Evolutionary conservation across 768 basidiomycete species (phyloP), one percentile per base, ranked within the genome.

Genomic region (Podaxis rugospora): DNA sequence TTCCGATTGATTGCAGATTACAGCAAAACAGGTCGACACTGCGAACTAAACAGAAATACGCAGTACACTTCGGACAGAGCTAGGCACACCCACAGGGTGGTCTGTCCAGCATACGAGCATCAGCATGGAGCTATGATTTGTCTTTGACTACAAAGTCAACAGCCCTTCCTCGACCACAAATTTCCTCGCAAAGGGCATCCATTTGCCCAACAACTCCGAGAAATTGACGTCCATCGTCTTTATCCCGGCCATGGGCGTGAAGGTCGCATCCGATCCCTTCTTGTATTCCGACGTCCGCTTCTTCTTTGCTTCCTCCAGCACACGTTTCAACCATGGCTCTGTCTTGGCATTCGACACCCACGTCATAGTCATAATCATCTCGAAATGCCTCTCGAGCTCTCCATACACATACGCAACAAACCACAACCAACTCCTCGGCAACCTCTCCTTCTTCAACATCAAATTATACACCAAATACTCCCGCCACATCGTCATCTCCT

Each of bases 401-500:
- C 52, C 59, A 49, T 61, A 61, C 32, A 54, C 44, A 49, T 61
- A 55, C 42, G 59, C 59, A 4, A 61, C 59, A 21, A 54, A 61
- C 59, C 59, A 61, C 16, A 61, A 23, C 59, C 59, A 61, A 32
- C 59, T 61, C 59, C 52, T 61, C 53, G 59, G 42, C 42, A 61
- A 16, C 25, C 59, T 53, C 23, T 61, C 59, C 59, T 55, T 61
- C 47, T 49, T 61, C 46, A 61, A 16, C 59, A 61, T 61, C 10
- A 61, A 28, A 39, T 54, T 46, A 27, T 61, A 61, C 10, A 61
- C 51, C 27, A 55, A n/a, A 46, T 61, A 54, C 36, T 61, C 59
- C 5, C 59, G 50, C 59, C 59, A 61, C 47, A 10, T 47, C 16
- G 52, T 61, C 59, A 61, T 61, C 18, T 61, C 59, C 35, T 55